Evolutionary conservation across 2,329 filamentous ascomycete genomes (phyloP), one percentile per base, ranked within the genome.

Genomic region (Colletotrichum zoysiae): DNA sequence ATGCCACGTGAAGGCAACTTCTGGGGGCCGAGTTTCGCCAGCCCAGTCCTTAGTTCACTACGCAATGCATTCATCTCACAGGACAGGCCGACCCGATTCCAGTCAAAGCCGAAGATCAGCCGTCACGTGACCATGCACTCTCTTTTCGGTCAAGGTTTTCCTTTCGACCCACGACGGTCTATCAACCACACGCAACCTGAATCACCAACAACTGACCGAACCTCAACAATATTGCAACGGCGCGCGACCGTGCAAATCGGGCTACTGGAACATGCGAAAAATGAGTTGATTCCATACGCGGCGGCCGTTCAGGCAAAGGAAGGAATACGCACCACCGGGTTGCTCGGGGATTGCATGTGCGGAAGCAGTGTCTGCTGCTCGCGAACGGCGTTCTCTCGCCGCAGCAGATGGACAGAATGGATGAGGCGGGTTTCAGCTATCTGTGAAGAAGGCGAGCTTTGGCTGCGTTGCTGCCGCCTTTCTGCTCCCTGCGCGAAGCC

Each of bases 131-230:
- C 14, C 2, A n/a, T 5, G 9, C 57, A 38, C 44, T 46, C 46
- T 51, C 33, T 40, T 57, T 23, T 57, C 55, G 55, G 57, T 69
- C 69, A 71, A 71, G 69, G 65, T 71, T 71, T 71, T 71, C 65
- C 69, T 59, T 59, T 69, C 46, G 38, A 38, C 53, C 58, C 65
- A 69, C 59, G 59, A 69, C 65, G 53, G 30, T 44, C 23, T 56
- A 18, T 68, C 65, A 56, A 64, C 46, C 58, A 38, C 50, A 64
- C 53, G 55, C 65, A 59, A 50, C 30, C 18, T 53, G n/a, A 42
- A 56, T 48, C 65, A 35, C 26, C 48, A 64, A 42, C 61, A n/a
- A 64, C 69, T 69, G 59, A 64, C 33, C 62, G 58, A 33, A 33
- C 38, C 65, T 50, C 53, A 68, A 30, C 65, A 50, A 68, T 40